A percentile compares a stretch with the other conserved stretches of the same genome.
Conservation (phyloP, 2,329 filamentous ascomycete genomes). For the Cladosporium cucumerinum region DNA sequence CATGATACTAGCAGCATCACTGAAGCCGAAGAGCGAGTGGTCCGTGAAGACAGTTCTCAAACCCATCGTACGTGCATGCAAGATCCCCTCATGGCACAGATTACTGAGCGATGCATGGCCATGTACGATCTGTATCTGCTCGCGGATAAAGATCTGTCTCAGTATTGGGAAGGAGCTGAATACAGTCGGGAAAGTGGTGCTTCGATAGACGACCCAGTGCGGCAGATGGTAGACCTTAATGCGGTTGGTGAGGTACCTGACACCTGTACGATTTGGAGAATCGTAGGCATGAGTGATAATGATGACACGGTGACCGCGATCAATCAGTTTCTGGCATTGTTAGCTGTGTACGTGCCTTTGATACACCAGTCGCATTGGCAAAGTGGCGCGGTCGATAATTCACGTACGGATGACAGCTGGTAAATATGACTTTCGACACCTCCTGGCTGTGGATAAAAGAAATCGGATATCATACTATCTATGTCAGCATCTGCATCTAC, state of each 20-base stretch:
- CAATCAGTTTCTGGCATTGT: conserved; percentile 75
- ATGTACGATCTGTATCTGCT: conserved; percentile 95
- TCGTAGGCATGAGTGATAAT: conserved; percentile 91
- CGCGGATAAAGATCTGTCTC: conserved; percentile 89
- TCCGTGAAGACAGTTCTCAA: conserved; percentile 94
- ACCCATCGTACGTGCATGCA: conserved; percentile 95
- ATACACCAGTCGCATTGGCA: background rate
- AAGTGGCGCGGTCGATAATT: background rate
- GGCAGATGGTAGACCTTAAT: conserved; percentile 98
- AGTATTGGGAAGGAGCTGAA: conserved; percentile 99
- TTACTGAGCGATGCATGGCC: conserved; percentile 94
- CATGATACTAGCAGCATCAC: conserved; percentile 90
- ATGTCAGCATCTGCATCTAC: conserved; percentile 16
- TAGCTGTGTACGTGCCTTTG: background rate
- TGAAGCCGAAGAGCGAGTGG: conserved; percentile 95
- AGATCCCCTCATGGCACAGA: conserved; percentile 88
- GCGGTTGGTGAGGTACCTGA: conserved; percentile 94
- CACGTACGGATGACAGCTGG: conserved; percentile 72
- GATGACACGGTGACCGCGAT: conserved; percentile 96
- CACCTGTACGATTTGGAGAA: conserved; percentile 64
- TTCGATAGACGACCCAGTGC: conserved; percentile 92
- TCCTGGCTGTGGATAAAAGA: conserved; percentile 96
- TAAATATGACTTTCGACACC: conserved; percentile 98
- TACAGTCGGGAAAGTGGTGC: conserved; percentile 89
- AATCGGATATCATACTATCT: conserved; percentile 89